These are phyloP conservation scores for Allantophomopsis cytisporea DNA, from an alignment of 2,329 filamentous ascomycete species.

Conservation along the genomic window DNA sequence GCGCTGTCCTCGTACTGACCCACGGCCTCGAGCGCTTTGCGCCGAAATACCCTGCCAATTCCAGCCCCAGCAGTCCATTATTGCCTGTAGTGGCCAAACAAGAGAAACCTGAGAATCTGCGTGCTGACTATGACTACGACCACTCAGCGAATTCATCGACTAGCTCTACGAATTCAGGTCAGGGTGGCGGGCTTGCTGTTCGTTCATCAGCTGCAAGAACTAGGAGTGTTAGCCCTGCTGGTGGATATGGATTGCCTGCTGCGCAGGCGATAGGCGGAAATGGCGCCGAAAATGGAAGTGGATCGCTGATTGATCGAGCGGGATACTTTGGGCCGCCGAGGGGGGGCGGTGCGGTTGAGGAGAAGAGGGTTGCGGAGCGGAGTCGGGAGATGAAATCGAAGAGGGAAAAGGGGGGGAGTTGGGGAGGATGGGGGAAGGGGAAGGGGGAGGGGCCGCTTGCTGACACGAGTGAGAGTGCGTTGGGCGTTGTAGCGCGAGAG, in stretches of 20 bases:
- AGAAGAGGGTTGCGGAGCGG: slow-evolving; percentile 2
- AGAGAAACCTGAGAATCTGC: slow-evolving; percentile 3
- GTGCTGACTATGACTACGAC: slow-evolving; percentile 1
- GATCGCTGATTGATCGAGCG: too few species aligned
- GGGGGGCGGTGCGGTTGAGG: slow-evolving; percentile 6
- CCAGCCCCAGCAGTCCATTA: slow-evolving; percentile 4
- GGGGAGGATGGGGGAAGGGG: neutral
- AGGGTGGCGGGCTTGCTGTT: slow-evolving; percentile 9
- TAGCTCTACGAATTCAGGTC: slow-evolving; percentile 12
- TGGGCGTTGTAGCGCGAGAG: slow-evolving; percentile 40
- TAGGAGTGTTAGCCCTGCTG: slow-evolving; percentile 13
- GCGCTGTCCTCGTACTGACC: slow-evolving; percentile 42
- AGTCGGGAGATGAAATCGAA: slow-evolving; percentile 1
- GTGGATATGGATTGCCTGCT: slow-evolving; percentile 12
- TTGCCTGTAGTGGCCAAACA: slow-evolving; percentile 11
- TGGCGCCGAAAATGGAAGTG: slow-evolving; percentile 5
- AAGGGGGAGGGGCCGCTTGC: slow-evolving; percentile 3
- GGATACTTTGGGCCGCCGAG: neutral
- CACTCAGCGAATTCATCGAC: slow-evolving; percentile 14
- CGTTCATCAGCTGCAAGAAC: slow-evolving; percentile 11
- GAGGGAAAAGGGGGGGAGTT: neutral
- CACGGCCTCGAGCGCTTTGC: slow-evolving; percentile 27
- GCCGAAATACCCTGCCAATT: neutral
- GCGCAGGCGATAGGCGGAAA: slow-evolving; percentile 7
- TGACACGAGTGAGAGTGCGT: slow-evolving; percentile 19